Base-by-base conservation (phyloP, 1,284 basidiomycete species). In the Apiotrichum domesticum region DNA sequence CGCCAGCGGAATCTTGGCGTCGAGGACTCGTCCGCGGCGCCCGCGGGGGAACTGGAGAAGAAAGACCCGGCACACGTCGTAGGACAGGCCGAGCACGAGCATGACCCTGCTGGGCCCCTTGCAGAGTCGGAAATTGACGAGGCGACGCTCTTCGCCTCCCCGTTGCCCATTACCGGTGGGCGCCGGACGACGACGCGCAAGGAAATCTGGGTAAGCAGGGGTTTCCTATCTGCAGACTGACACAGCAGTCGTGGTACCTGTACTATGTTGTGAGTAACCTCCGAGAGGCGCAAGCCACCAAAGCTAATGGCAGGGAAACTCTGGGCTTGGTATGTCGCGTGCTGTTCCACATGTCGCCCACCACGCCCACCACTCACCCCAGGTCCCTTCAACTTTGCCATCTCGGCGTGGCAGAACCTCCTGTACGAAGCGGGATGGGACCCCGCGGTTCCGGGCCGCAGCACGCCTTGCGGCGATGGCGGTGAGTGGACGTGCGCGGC, bases 331-430 rank as follows among this genome's bases (percentile, higher is more conserved):
- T 66, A 41, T 45, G 66, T 63, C 2, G 6, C n/a, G 9, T 41
- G 40, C 13, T 47, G 34, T 15, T 29, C 6, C 7, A 44, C 21
- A 21, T 21, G 21, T 21, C 21, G 21, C 21, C 21, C 21, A 21
- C 21, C 21, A 21, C 21, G 21, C 21, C 21, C 21, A 21, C 8
- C 15, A 15, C 21, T 53, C 15, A 55, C 52, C 35, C 13, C 46
- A 68, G 67, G 71, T 6, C 71, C 71, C 3, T 73, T 73, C 68
- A 73, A 73, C 61, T 74, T 74, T 58, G 71, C 72, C 33, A 73
- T 74, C 42, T 65, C 64, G 9, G 71, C 71, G 1, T 74, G 72
- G 72, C 47, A 47, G 46, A 74, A 74, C 55, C 61, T 74, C 14
- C 58, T 74, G 10, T 72, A 72, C 51, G 59, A 58, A 3, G 69